Base-by-base conservation (phyloP, 129 eudicot species). In the Centrapalus pauciflorus region DNA sequence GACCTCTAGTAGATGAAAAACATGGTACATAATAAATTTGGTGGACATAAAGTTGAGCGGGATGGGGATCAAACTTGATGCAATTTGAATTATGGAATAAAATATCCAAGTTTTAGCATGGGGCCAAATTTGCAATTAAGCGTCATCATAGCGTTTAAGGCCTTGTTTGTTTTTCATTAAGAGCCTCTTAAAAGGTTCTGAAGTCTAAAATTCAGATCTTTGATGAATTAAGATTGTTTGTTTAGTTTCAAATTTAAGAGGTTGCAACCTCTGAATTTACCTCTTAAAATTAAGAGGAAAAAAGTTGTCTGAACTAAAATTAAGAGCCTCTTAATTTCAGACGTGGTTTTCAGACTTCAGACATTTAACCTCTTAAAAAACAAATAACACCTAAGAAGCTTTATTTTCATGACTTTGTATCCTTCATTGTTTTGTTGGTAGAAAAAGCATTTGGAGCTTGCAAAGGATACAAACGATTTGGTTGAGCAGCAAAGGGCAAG, bases 401-500 rank as follows among this genome's bases (percentile, higher is more conserved):
- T 52, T 17, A 30, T 37, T 33, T 41, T 35, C 52, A 45, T 65
- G 48, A 29, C 40, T 66, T 41, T 43, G n/a, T 65, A 65, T 62
- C 52, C 45, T 30, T 49, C 51, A 3, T 34, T 51, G 30, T 51
- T 48, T 28, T 23, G 28, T 30, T 77, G 69, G 58, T 76, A 94
- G 99, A 86, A 84, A 86, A 87, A 76, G 64, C 99, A 94, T 84
- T 59, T 94, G 78, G 92, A 84, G 73, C 89, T 89, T 54, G 97
- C 99, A 38, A 84, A 80, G 64, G 84, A 86, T 29, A 23, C 79
- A 1, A 48, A 74, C 28, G 93, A 94, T 70, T 82, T 86, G 33
- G 72, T 80, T 78, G 99, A 94, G 86, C 96, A 94, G 72, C 95
- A 94, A 82, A 71, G 99, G 74, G 99, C 99, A 2, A 75, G 75